Conservation (phyloP, 352 stramenopile species). For the Phytophthora fragariae region DNA sequence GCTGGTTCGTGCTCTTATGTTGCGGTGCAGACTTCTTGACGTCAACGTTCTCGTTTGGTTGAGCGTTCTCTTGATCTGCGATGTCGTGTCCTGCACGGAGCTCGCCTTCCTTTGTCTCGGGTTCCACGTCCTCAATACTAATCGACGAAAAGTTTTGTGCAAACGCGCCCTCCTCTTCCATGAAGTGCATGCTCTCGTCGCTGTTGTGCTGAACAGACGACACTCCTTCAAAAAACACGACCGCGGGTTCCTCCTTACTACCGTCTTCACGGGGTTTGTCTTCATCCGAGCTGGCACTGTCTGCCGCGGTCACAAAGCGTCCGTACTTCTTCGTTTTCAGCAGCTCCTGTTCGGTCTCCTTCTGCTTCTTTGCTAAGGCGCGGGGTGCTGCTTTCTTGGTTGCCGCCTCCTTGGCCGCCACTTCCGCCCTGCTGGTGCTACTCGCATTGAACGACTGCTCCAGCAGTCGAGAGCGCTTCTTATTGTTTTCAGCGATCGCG, state of each 20-base stretch:
- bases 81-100: not conserved
- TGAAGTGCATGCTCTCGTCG: slow-evolving; percentile 66
- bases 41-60: slow-evolving; percentile 16
- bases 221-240: slow-evolving; percentile 66
- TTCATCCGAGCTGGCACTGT: slow-evolving; percentile 15
- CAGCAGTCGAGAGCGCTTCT: slow-evolving; percentile 43
- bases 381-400: not conserved
- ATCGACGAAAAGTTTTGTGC: slow-evolving; percentile 57
- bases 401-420: slow-evolving; percentile 22
- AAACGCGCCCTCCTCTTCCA: slow-evolving; percentile 60
- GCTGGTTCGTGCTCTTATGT: slow-evolving; percentile 35
- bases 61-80: slow-evolving; percentile 12
- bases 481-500: slow-evolving; percentile 38
- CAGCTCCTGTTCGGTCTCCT: slow-evolving; percentile 27
- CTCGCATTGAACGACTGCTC: slow-evolving; percentile 28
- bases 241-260: slow-evolving; percentile 6
- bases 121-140: slow-evolving; percentile 41
- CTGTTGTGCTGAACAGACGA: slow-evolving; percentile 75
- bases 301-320: slow-evolving; percentile 39
- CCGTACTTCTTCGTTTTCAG: slow-evolving; percentile 53
- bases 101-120: slow-evolving; percentile 7
- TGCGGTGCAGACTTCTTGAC: not conserved
- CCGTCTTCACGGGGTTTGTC: not conserved
- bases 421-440: slow-evolving; percentile 21
- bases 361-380: slow-evolving; percentile 2